A percentile compares a stretch with the other conserved stretches of the same genome.
These are phyloP conservation scores for Lophium mytilinum DNA, from an alignment of 495 filamentous ascomycete genomes.

Conservation along the genomic window DNA sequence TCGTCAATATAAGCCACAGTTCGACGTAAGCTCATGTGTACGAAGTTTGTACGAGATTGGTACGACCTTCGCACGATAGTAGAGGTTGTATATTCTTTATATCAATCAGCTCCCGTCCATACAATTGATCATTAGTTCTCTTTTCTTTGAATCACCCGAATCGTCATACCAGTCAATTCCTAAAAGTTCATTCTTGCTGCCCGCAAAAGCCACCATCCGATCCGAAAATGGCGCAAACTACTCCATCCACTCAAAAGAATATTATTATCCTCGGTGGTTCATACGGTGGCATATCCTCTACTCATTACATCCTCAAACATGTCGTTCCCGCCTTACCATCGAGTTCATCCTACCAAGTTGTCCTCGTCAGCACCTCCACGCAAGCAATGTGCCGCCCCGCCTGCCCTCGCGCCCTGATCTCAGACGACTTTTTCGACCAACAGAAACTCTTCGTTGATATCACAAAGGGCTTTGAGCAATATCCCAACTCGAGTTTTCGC, in stretches of 20 bases:
- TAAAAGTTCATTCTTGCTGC: too few species aligned
- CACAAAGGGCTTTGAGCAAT: constrained; percentile 43
- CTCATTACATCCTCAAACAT: constrained; percentile 51
- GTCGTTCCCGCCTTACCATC: constrained; percentile 30
- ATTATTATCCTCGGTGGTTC: constrained; percentile 59
- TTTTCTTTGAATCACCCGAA: too few species aligned
- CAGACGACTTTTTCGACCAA: constrained; percentile 35
- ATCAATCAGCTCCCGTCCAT: too few species aligned
- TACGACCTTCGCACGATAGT: too few species aligned
- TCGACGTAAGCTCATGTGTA: too few species aligned
- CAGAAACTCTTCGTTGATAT: constrained; percentile 45
- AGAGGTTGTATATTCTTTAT: too few species aligned
- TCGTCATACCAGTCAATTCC: too few species aligned
- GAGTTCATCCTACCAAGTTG: constrained; percentile 36
- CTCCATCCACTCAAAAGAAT: constrained; percentile 3
- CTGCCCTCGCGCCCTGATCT: constrained; percentile 40
- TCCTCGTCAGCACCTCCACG: constrained; percentile 47
- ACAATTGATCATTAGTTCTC: too few species aligned
- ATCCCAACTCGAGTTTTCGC: constrained; percentile 42
- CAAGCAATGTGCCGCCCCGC: constrained; percentile 46
- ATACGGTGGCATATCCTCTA: constrained; percentile 46
- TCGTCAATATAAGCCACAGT: too few species aligned
- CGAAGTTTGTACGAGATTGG: too few species aligned
- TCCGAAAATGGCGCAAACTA: neutral
- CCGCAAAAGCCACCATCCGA: too few species aligned